A percentile compares a stretch with the other conserved stretches of the same genome.
Conservation (phyloP, 2,329 filamentous ascomycete genomes). For the Pestalotiopsis sp. region DNA sequence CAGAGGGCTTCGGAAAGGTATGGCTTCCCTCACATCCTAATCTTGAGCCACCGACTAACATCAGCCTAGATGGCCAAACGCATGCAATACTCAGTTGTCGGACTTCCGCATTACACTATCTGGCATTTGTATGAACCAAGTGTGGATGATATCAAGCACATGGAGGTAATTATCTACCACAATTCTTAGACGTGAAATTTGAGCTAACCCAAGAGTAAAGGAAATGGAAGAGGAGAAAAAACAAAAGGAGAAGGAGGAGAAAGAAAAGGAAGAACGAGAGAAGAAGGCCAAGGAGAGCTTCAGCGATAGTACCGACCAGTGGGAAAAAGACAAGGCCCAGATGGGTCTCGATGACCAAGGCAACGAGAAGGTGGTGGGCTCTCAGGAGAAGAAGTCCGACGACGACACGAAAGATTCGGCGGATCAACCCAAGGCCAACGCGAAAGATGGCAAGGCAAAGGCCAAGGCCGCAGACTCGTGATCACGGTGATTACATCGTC, state of each 20-base stretch:
- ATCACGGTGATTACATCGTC: not conserved
- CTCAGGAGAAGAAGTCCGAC: slow-evolving; percentile 19
- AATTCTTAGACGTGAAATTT: slow-evolving; percentile 18
- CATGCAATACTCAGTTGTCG: slow-evolving; percentile 94
- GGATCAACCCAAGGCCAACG: slow-evolving; percentile 19
- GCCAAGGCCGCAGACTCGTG: slow-evolving; percentile 6
- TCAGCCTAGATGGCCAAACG: slow-evolving; percentile 82
- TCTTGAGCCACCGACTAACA: slow-evolving; percentile 12
- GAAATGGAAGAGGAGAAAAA: slow-evolving; percentile 92
- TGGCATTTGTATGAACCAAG: slow-evolving; percentile 99
- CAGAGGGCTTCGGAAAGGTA: slow-evolving; percentile 98
- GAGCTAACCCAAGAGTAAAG: slow-evolving; percentile 35
- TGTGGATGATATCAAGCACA: slow-evolving; percentile 93
- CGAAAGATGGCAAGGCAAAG: slow-evolving; percentile 4
- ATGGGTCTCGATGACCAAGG: slow-evolving; percentile 68
- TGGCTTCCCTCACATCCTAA: not conserved
- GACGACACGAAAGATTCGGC: slow-evolving; percentile 9
- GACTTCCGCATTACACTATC: slow-evolving; percentile 95
- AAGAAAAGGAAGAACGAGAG: slow-evolving; percentile 68
- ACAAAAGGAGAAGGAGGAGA: slow-evolving; percentile 77
- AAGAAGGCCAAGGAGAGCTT: slow-evolving; percentile 83
- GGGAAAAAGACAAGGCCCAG: slow-evolving; percentile 85
- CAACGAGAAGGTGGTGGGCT: slow-evolving; percentile 40
- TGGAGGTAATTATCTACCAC: slow-evolving; percentile 64
- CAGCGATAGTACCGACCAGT: slow-evolving; percentile 73